phyloP scores from a whole-genome alignment of 768 basidiomycete species.

The Tulasnella sp. region DNA sequence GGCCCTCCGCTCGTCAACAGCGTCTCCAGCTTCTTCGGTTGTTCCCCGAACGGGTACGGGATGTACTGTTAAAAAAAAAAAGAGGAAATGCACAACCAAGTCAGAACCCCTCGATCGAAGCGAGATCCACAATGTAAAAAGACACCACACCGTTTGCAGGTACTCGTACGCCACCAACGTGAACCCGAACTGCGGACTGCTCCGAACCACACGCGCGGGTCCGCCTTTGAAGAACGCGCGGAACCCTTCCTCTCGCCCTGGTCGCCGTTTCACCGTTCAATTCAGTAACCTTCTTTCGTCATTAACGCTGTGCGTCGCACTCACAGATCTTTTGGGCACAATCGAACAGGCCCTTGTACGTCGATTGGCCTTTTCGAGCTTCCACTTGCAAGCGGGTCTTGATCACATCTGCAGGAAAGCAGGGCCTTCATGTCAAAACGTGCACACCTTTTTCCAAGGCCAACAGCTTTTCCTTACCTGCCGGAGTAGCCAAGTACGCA shows the following conservation, averaged over 20 bases:
- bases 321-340: conserved; percentile 84
- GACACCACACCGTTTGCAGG: conserved; percentile 43
- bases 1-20: conserved; percentile 45
- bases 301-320: conserved; percentile 24
- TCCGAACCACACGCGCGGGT: conserved; percentile 73
- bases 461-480: conserved; percentile 39
- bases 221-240: conserved; percentile 87
- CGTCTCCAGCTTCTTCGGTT: conserved; percentile 55
- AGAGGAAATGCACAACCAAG: conserved; percentile 17
- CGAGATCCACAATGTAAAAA: conserved; percentile 21
- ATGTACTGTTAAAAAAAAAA: conserved; percentile 14
- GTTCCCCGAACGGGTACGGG: conserved; percentile 74
- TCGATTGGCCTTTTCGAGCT: conserved; percentile 77
- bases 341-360: conserved; percentile 82
- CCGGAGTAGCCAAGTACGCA: conserved; percentile 85
- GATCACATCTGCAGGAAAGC: conserved; percentile 63
- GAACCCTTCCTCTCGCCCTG: conserved; percentile 84
- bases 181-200: conserved; percentile 91
- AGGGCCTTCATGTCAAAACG: conserved; percentile 1
- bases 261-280: background rate
- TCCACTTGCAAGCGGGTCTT: conserved; percentile 96
- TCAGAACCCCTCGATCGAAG: conserved; percentile 22
- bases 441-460: background rate
- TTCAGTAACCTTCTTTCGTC: background rate
- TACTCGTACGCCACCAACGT: conserved; percentile 75